A percentile compares a stretch with the other conserved stretches of the same genome.
phyloP scores from a whole-genome alignment of 495 filamentous ascomycete species.

The Talaromyces ruber region DNA sequence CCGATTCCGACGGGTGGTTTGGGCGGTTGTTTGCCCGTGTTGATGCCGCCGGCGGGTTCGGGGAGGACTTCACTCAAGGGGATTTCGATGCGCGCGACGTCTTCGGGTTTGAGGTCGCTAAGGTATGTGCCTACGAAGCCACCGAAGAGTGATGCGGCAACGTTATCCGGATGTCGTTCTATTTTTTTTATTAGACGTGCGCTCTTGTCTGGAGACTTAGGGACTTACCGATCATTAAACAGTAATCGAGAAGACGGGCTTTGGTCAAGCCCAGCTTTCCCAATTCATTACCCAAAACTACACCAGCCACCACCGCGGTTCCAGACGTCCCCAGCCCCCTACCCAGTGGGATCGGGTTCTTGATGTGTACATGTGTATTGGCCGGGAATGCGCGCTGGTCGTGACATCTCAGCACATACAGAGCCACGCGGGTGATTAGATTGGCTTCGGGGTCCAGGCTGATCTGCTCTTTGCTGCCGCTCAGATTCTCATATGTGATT shows the following conservation, averaged over 20 bases:
- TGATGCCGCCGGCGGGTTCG: slow-evolving; percentile 73
- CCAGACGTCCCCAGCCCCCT: slow-evolving; percentile 87
- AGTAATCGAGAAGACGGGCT: slow-evolving; percentile 85
- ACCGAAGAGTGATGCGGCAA: slow-evolving; percentile 87
- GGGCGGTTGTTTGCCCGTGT: slow-evolving; percentile 76
- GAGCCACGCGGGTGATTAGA: slow-evolving; percentile 80
- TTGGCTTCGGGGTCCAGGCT: slow-evolving; percentile 71
- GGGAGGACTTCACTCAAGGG: slow-evolving; percentile 92
- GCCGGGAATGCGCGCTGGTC: slow-evolving; percentile 69
- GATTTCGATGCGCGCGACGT: slow-evolving; percentile 81
- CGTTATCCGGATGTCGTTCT: slow-evolving; percentile 95
- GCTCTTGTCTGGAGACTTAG: neutral
- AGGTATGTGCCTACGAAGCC: slow-evolving; percentile 97
- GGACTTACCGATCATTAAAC: slow-evolving; percentile 73
- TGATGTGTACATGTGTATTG: slow-evolving; percentile 85
- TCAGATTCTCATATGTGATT: slow-evolving; percentile 81
- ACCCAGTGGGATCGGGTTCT: slow-evolving; percentile 86
- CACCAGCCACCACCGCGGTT: slow-evolving; percentile 89
- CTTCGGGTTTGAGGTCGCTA: slow-evolving; percentile 77
- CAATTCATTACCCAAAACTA: slow-evolving; percentile 82
- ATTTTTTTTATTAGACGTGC: slow-evolving; percentile 8
- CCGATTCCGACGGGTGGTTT: slow-evolving; percentile 86
- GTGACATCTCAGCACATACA: slow-evolving; percentile 91
- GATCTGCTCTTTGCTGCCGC: slow-evolving; percentile 64
- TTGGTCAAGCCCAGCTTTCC: slow-evolving; percentile 71